phyloP scores from a whole-genome alignment of 2,329 filamentous ascomycete genomes.

The Hortaea sp. region DNA sequence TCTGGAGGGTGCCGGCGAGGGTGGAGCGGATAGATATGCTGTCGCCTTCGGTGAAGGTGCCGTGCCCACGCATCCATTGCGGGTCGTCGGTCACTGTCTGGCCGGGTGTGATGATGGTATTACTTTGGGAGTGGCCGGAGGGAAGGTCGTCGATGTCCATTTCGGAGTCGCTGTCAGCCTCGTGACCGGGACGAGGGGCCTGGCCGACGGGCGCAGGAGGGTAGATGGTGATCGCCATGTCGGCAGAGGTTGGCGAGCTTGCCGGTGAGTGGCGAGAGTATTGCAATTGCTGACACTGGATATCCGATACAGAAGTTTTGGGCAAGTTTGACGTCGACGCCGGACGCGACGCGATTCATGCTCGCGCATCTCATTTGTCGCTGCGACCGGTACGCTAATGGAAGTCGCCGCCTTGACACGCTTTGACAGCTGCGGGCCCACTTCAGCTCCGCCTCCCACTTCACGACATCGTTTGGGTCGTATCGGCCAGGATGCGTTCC shows the following conservation, averaged over 20 bases:
- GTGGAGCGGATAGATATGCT: conserved; percentile 71
- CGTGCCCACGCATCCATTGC: conserved; percentile 98
- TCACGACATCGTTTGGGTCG: too few species aligned
- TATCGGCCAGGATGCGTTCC: too few species aligned
- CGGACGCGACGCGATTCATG: too few species aligned
- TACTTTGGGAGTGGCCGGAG: conserved; percentile 30
- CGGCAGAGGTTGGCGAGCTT: neutral
- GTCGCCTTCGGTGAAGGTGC: conserved; percentile 60
- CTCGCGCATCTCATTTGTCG: too few species aligned
- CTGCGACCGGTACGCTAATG: too few species aligned
- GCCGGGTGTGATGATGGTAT: conserved; percentile 71
- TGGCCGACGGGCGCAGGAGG: neutral
- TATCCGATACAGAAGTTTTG: too few species aligned
- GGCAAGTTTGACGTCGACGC: too few species aligned
- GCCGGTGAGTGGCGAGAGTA: neutral
- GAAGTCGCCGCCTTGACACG: too few species aligned
- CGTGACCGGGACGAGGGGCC: neutral
- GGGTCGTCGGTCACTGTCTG: conserved; percentile 79
- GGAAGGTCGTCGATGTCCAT: conserved; percentile 41
- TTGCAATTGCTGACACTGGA: neutral
- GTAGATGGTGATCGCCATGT: conserved; percentile 1
- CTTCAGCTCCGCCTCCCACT: too few species aligned
- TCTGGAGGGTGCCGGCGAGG: conserved; percentile 78
- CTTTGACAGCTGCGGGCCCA: too few species aligned
- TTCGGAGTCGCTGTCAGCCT: conserved; percentile 16